Evolutionary conservation across 345 rosid genomes (phyloP), one percentile per base, ranked within the genome.

Genomic region (Anacardium occidentale): DNA sequence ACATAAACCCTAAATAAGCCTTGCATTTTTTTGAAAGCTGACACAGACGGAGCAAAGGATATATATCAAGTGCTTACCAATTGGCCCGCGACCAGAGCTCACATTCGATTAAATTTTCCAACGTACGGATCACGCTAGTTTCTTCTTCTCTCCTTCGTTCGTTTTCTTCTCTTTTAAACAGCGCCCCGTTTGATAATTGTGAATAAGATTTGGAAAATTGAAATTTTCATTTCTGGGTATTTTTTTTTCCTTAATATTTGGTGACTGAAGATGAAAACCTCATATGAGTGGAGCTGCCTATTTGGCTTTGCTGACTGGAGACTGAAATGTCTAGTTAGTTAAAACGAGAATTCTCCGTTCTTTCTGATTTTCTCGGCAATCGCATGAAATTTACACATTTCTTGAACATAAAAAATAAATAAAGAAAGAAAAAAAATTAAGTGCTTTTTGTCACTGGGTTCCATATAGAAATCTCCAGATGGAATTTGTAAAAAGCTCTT

Each of bases 31-130:
- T 34, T 3, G 37, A 34, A 7, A n/a, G n/a, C n/a, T n/a, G n/a
- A n/a, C n/a, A n/a, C n/a, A 34, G 37, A 34, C 37, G 37, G 37
- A 0, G 37, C 37, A 7, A 34, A 34, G 37, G 37, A n/a, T n/a
- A 7, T 34, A 34, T 66, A 50, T 10, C 70, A 66, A 26, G 70
- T 66, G 42, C 70, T n/a, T 6, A n/a, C n/a, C 32, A 29, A 29
- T 3, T 3, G 32, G 3, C 32, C 32, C 32, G 3, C 32, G 32
- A 29, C 32, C 32, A 29, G 32, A 29, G 2, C 3, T 29, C 32
- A 1, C 32, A 29, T 29, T 29, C 32, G 32, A 29, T 29, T 29
- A 29, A 29, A 29, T 29, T 29, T 29, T 29, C 32, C 32, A 3
- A 29, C 1, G 32, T 29, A 18, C 8, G 0, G 45, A 66, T n/a